Base-by-base conservation (phyloP, 1,139 yeast species). In the Saccharomycopsis phalli region DNA sequence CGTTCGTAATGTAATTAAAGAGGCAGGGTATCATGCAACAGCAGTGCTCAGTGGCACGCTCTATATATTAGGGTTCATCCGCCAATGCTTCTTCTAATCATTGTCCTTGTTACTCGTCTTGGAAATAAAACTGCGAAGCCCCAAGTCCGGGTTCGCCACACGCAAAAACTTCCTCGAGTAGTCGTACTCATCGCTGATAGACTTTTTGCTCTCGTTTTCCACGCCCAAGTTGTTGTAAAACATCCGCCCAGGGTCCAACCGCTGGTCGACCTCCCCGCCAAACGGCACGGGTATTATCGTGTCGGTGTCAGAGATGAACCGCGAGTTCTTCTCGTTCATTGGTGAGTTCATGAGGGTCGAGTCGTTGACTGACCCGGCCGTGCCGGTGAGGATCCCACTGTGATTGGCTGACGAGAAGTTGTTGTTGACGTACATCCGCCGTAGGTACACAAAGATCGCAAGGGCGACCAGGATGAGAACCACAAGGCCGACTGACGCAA, bases 151-250 rank as follows among this genome's bases (percentile, higher is more conserved):
- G 58, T 82, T 82, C n/a, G 81, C 71, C 26, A 82, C 78, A 42
- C 80, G 68, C 44, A 83, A 62, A 11, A 77, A 80, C 48, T 76
- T 69, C 45, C 94, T 65, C 5, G 84, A 74, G 57, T 82, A 82
- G 56, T 82, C 93, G 45, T 68, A 64, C 48, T 81, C 81, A 56
- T 83, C 94, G 30, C 76, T 81, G 42, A 83, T 61, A n/a, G 83
- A 72, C 48, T 74, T 66, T 43, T 69, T 64, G 17, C 86, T 76
- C 44, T 68, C 71, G 52, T 71, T 74, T 45, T 67, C 68, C 51
- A 63, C 53, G 2, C 53, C 32, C 53, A 33, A 54, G 51, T 53
- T 29, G 52, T 41, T 41, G 31, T 33, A 41, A 18, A 44, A 41
- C 45, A 44, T 42, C 32, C 38, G 30, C 14, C 42, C 65, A 2